These are phyloP conservation scores for Mitragyna speciosa DNA, from an alignment of 257 asterid genomes.

Conservation along the genomic window DNA sequence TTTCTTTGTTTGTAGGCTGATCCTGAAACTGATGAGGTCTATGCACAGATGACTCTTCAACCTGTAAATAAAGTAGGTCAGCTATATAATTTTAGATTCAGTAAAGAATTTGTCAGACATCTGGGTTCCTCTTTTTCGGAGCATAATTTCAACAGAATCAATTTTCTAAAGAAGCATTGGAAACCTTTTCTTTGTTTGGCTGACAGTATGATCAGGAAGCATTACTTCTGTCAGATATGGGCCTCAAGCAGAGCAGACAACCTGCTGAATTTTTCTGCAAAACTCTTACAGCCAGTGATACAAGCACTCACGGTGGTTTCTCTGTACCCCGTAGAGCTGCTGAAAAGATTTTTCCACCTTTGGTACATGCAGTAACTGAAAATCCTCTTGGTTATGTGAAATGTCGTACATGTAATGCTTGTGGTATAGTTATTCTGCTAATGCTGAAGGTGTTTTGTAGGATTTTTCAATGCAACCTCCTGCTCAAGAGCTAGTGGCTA, in stretches of 20 bases:
- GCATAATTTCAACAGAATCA: background rate
- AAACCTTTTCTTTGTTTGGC: conserved; percentile 2
- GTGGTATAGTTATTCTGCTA: conserved; percentile 5
- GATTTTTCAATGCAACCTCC: conserved; percentile 99
- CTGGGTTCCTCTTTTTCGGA: background rate
- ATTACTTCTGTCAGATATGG: conserved; percentile 72
- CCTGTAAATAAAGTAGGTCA: conserved; percentile 68
- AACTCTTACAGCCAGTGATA: conserved; percentile 95
- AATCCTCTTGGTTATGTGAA: background rate
- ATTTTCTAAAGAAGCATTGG: conserved; percentile 9
- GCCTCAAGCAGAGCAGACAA: conserved; percentile 75
- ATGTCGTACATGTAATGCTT: background rate
- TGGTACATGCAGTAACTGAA: conserved; percentile 43
- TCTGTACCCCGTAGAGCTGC: conserved; percentile 99
- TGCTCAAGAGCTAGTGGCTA: conserved; percentile 82
- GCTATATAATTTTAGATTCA: conserved; percentile 13
- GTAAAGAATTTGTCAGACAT: background rate
- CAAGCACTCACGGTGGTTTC: conserved; percentile 99
- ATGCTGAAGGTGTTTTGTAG: conserved; percentile 35
- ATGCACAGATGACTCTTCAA: conserved; percentile 98
- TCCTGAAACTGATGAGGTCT: conserved; percentile 93
- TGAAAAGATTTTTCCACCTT: conserved; percentile 92
- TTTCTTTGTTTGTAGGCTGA: conserved; percentile 63
- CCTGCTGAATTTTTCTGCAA: conserved; percentile 95
- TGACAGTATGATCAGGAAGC: conserved; percentile 90